Conservation (phyloP, 2,329 filamentous ascomycete genomes). For the Sarocladiaceae sp. region DNA sequence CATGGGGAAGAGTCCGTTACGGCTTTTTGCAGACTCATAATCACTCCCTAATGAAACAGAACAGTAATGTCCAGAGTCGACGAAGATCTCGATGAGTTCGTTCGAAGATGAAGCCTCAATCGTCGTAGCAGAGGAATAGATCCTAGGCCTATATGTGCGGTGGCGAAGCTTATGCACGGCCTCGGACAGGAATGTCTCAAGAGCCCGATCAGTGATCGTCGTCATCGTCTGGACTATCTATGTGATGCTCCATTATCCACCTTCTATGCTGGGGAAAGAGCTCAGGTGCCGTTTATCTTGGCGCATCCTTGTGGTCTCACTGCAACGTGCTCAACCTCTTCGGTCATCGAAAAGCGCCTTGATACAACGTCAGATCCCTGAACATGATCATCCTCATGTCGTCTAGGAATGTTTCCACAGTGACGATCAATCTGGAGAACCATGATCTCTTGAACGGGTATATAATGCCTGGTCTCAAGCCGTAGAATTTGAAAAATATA, state of each 20-base stretch:
- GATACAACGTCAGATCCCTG: background rate
- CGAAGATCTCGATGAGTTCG: no score
- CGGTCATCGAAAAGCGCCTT: background rate
- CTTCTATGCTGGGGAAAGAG: background rate
- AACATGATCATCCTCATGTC: background rate
- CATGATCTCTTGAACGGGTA: background rate
- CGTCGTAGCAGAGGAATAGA: background rate
- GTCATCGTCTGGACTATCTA: background rate
- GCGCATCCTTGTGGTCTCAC: background rate
- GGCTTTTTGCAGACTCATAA: no score
- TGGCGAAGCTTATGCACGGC: background rate
- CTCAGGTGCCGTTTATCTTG: background rate
- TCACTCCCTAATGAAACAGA: no score
- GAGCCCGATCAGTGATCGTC: background rate
- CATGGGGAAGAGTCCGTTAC: no score
- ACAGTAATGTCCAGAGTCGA: no score
- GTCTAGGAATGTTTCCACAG: background rate
- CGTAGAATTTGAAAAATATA: background rate
- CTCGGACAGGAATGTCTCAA: background rate
- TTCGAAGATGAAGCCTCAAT: no score
- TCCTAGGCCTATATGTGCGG: background rate
- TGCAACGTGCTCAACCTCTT: background rate
- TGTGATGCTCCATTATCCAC: background rate
- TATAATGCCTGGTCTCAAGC: background rate
- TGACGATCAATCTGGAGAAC: background rate